Evolutionary conservation across 345 rosid genomes (phyloP).

Genomic region (Citrus medica): DNA sequence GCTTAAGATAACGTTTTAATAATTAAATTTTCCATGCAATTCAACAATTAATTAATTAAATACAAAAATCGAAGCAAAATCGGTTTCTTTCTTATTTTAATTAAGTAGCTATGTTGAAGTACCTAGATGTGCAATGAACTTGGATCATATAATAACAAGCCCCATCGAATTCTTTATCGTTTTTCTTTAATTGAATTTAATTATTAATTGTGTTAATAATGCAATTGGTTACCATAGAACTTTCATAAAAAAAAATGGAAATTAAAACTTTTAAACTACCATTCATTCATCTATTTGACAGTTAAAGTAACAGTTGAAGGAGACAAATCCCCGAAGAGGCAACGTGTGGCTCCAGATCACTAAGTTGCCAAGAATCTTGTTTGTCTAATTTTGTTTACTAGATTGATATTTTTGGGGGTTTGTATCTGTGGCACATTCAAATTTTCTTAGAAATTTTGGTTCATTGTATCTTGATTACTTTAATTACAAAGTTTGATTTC

Average conservation of each 20-base stretch:
- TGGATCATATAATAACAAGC: not conserved
- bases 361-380: conserved; percentile 30
- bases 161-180: not conserved
- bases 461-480: not conserved
- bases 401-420: conserved; percentile 27
- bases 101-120: not conserved
- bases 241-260: not conserved
- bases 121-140: conserved; percentile 37
- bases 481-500: not conserved
- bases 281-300: not conserved
- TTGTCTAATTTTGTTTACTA: conserved; percentile 14
- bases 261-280: too few species aligned
- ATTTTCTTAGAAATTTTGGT: not conserved
- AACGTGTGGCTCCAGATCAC: conserved; percentile 15
- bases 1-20: not conserved
- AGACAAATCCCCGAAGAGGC: not conserved
- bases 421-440: not conserved
- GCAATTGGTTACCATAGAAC: not conserved
- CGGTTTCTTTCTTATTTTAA: not conserved
- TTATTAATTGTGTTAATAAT: not conserved
- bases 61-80: conserved; percentile 22
- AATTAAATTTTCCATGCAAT: not conserved
- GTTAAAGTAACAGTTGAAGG: conserved; percentile 6
- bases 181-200: not conserved
- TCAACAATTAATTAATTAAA: not conserved